Evolutionary conservation across 495 filamentous ascomycete genomes (phyloP), one percentile per base, ranked within the genome.

Genomic region (Aspergillus avenaceus): DNA sequence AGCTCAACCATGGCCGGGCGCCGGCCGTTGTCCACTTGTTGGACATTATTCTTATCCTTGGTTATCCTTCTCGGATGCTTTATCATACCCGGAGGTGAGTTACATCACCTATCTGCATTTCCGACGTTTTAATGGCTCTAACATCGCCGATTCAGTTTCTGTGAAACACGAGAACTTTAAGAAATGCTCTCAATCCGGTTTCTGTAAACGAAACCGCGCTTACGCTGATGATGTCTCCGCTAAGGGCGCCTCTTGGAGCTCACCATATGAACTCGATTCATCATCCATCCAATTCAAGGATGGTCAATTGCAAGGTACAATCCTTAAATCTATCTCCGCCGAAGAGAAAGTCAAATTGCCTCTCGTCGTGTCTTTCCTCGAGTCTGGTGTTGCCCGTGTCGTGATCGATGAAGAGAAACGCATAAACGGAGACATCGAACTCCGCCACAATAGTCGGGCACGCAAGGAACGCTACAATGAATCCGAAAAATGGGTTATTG

Each of bases 81-180:
- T 44, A 60, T 72, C 45, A 59, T 65, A 38, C 71, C 69, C 51
- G 63, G 67, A 59, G 61, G 71, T 74, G 36, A 60, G 66, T 23
- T 47, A 26, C 4, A 9, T 22, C 16, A 5, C 40, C 19, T 18
- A 2, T 7, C 1, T 16, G 6, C 6, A 18, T 1, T 31, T 19
- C 36, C 19, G 44, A 26, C 13, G 8, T 28, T 13, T 3, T 24
- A 13, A 37, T 21, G 5, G 2, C 43, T 3, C 45, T 47, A 37
- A 47, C 11, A 2, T 24, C 26, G 9, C 51, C n/a, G 7, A 27
- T 18, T 21, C 63, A 93, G 91, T 82, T 47, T 70, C 79, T 59
- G 95, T 98, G 16, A 97, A 98, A 70, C 86, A 96, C 57, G 86
- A 95, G 57, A 89, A 91, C 58, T 97, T 97, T 78, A 98, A 97